A percentile compares a stretch with the other conserved stretches of the same genome.
Conservation (phyloP, 2,329 filamentous ascomycete species). For the Aspergillus persii region DNA sequence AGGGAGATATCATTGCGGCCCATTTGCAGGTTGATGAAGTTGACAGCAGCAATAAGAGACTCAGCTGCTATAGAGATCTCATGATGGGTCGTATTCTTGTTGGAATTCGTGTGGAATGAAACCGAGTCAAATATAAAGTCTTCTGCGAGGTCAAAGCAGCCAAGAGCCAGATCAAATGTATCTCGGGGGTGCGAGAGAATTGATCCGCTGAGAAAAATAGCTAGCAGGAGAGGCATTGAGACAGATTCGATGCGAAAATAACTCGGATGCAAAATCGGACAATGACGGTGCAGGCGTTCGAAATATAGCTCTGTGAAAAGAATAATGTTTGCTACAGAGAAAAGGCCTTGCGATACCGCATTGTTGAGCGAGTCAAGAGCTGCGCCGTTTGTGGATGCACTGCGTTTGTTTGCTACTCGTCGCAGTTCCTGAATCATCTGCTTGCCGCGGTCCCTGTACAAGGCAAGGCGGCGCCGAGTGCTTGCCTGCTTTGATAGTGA, state of each 20-base stretch:
- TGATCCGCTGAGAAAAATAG: not conserved
- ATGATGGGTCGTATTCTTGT: not conserved
- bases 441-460: not conserved
- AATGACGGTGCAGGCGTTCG: not conserved
- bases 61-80: not conserved
- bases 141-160: not conserved
- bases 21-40: not conserved
- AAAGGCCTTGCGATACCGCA: not conserved
- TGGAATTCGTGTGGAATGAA: not conserved
- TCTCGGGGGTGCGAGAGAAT: not conserved
- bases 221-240: not conserved
- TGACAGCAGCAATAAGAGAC: not conserved
- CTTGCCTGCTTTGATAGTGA: too few species aligned
- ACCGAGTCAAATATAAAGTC: not conserved
- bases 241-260: not conserved
- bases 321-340: not conserved
- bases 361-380: not conserved
- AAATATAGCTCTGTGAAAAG: not conserved
- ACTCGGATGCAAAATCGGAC: not conserved
- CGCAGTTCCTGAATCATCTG: not conserved
- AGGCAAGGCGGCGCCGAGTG: too few species aligned
- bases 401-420: not conserved
- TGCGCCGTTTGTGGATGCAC: not conserved
- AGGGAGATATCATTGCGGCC: not conserved
- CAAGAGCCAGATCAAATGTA: not conserved